These are phyloP conservation scores for Euphorbia tirucalli DNA, from an alignment of 345 rosid species.

Conservation along the genomic window DNA sequence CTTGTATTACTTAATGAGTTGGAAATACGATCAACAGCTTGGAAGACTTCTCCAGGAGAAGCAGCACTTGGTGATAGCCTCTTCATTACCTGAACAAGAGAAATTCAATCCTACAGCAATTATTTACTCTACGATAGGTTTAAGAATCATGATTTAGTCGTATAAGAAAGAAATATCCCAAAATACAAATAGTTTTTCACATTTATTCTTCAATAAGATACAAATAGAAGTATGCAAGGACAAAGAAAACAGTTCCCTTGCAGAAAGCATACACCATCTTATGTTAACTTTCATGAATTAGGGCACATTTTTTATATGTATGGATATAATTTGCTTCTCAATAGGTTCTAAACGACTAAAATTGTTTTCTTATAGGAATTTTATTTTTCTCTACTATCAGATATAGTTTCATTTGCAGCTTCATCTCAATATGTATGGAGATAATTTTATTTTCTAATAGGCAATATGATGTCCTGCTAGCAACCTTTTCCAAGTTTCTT, in stretches of 20 bases:
- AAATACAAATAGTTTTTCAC: neutral
- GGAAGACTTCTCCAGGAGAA: constrained; percentile 24
- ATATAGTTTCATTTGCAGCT: neutral
- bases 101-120: constrained; percentile 9
- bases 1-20: constrained; percentile 26
- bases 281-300: neutral
- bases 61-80: constrained; percentile 11
- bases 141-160: neutral
- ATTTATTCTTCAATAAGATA: neutral
- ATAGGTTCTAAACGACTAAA: neutral
- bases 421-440: neutral
- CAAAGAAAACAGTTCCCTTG: neutral
- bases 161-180: neutral
- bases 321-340: neutral
- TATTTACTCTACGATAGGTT: neutral
- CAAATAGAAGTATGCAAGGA: neutral
- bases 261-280: neutral
- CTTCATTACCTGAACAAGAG: constrained; percentile 26
- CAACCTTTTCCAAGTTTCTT: neutral
- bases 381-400: neutral
- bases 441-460: no score
- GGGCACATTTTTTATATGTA: neutral
- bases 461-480: neutral
- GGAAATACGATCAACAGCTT: constrained; percentile 23
- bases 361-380: neutral